Evolutionary conservation across 208 protist species (phyloP), one percentile per base, ranked within the genome.

Genomic region (Acanthamoeba castellanii): DNA sequence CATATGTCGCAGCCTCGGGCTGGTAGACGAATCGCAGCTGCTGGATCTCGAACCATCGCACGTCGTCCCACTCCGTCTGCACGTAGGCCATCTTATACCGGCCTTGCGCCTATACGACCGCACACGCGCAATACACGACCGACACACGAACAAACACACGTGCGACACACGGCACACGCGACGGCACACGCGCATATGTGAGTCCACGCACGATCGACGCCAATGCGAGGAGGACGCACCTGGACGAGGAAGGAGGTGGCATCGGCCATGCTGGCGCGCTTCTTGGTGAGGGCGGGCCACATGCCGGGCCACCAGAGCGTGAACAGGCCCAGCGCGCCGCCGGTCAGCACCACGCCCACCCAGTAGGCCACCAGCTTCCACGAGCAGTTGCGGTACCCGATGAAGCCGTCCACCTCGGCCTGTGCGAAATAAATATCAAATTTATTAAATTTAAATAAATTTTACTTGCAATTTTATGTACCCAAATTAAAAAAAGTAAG

Each of bases 41-140:
- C 66, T 72, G 66, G 66, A 72, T 37, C 66, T 72, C 66, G 22
- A 72, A 72, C 66, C 66, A 72, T 72, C 66, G 66, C 66, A 72
- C 66, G 66, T 72, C 66, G 30, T 72, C 66, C 30, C n/a, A 72
- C 66, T 72, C 66, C n/a, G 30, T 72, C 9, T 72, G 66, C 66
- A 72, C 22, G 11, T n/a, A 72, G n/a, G 66, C 66, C 22, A 72
- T 72, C n/a, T 72, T 27, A 8, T 72, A 72, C 66, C 66, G 66
- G 22, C 66, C 66, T 72, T 72, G 66, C 22, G 66, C 66, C 66
- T 72, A 20, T 9, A 9, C 22, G 9, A 11, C 11, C 66, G n/a
- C 66, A 72, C 22, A 72, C 30, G n/a, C n/a, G 22, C 22, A 72
- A n/a, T n/a, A n/a, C n/a, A n/a, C n/a, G n/a, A n/a, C n/a, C n/a